Conservation (phyloP, 345 rosid genomes). For the Aquilaria malaccensis region DNA sequence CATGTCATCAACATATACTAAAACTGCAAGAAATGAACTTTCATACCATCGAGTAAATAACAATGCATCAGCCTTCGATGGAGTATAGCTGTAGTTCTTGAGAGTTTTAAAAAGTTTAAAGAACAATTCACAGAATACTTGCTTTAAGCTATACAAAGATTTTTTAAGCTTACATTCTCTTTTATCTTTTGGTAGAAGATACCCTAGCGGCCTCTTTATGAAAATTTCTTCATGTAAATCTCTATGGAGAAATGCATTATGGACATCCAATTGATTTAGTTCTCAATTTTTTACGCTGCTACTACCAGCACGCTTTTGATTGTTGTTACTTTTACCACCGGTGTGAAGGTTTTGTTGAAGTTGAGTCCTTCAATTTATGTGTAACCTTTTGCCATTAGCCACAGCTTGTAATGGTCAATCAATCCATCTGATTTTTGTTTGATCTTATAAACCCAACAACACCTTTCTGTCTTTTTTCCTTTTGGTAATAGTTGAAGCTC, state of each 20-base stretch:
- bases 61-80: neutral
- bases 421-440: too few relatives aligned
- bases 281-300: neutral
- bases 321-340: neutral
- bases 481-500: too few relatives aligned
- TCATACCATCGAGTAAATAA: neutral
- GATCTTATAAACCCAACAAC: too few relatives aligned
- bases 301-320: neutral
- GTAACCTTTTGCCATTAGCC: neutral
- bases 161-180: neutral
- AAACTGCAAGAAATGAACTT: neutral
- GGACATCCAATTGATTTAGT: too few relatives aligned
- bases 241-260: neutral
- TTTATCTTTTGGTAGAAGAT: neutral
- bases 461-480: too few relatives aligned
- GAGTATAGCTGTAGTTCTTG: neutral
- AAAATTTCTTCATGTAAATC: conserved; percentile 7
- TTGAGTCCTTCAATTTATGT: neutral
- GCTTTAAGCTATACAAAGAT: neutral
- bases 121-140: neutral
- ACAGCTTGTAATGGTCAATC: neutral
- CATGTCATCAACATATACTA: neutral
- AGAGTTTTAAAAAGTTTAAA: neutral
- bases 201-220: neutral
- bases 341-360: neutral